Conservation (phyloP, 1,284 basidiomycete species). For the Puccinia triticina region DNA sequence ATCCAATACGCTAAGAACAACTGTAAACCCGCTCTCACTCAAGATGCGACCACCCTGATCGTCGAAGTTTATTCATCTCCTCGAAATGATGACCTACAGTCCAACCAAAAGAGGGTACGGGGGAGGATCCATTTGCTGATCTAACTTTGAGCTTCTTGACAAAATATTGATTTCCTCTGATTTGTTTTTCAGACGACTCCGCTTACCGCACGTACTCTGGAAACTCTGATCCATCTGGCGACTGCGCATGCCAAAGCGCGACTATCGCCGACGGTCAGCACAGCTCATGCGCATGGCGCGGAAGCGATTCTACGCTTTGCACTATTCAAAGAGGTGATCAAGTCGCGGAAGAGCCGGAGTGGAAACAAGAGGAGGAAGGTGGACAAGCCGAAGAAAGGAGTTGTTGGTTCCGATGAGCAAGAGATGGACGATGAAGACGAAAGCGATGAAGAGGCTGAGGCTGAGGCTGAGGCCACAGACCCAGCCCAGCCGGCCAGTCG, state of each 20-base stretch:
- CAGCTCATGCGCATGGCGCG: conserved; percentile 83
- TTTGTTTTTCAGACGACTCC: conserved; percentile 77
- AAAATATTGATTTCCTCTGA: background rate
- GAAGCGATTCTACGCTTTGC: conserved; percentile 96
- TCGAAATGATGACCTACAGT: conserved; percentile 87
- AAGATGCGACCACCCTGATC: conserved; percentile 92
- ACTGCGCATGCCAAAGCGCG: conserved; percentile 97
- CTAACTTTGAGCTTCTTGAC: background rate
- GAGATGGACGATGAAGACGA: conserved; percentile 54
- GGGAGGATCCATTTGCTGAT: conserved; percentile 51
- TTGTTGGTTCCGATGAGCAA: conserved; percentile 51
- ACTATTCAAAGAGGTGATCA: conserved; percentile 94
- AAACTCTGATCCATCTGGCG: conserved; percentile 95
- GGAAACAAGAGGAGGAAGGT: conserved; percentile 63
- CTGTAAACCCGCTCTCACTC: conserved; percentile 79
- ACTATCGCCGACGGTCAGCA: conserved; percentile 80
- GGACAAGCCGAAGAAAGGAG: conserved; percentile 49
- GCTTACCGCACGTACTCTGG: conserved; percentile 95
- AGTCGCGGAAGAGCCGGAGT: conserved; percentile 63
- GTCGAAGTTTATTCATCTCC: conserved; percentile 88
- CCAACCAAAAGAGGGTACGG: conserved; percentile 81
- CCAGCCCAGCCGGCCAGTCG: conserved; percentile 52
- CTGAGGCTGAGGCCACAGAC: conserved; percentile 53
- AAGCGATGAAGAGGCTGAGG: conserved; percentile 33
- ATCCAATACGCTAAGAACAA: conserved; percentile 95